Evolutionary conservation across 192 early-diverging fungal species (phyloP), one percentile per base, ranked within the genome.

Genomic region (Mortierella antarctica): DNA sequence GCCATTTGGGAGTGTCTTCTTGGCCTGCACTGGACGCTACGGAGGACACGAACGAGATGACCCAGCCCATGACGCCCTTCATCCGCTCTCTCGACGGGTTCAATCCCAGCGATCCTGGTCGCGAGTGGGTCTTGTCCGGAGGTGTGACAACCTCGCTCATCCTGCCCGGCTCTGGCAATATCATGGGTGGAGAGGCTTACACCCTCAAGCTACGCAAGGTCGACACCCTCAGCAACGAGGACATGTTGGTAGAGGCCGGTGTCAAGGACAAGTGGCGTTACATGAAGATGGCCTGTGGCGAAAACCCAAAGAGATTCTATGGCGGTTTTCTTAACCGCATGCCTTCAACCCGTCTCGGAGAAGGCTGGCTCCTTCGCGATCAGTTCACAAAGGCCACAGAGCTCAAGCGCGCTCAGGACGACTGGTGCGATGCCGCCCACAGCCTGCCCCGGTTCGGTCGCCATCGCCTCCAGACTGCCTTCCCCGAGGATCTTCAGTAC

Each of bases 201-300:
- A 86, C 85, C 5, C 84, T 94, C 74, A 95, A 95, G 70, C 62
- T 89, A 62, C 82, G 89, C 61, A 74, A 69, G 8, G 81, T 89
- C 17, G 51, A 82, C 48, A 88, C 85, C 3, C 78, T 89, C 46
- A 84, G 84, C 52, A 88, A 83, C 31, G 91, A 92, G 44, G 89
- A 93, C 64, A 93, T 94, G 92, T 65, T 85, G 21, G 66, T 94
- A 44, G 85, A 93, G 67, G 70, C 68, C 11, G 81, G 84, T 53
- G 67, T 90, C 51, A 44, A 86, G 48, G 53, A 65, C 21, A 72
- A 77, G 21, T 92, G 91, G 91, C 72, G 92, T 41, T 95, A 87
- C 76, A 91, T 93, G 88, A 95, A 95, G 74, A 92, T 93, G 89
- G 93, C 94, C 4, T 95, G 94, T 64, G 93, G 94, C 41, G 94